Conservation (phyloP, 1,139 yeast species). For the Sugiyamaella grinbergsii region DNA sequence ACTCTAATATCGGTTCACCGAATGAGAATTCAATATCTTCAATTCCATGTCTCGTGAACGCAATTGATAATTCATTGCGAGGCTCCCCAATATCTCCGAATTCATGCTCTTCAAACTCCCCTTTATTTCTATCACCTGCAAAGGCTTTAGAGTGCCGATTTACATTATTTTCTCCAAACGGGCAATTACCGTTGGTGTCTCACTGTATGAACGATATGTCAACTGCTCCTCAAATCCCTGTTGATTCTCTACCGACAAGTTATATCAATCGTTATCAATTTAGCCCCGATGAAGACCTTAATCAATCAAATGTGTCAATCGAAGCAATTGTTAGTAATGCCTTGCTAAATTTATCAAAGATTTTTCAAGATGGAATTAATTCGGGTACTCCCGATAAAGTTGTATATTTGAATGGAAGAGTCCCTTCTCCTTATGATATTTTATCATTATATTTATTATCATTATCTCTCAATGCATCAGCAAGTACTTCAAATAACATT, state of each 20-base stretch:
- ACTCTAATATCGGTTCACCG: neutral
- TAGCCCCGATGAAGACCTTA: neutral
- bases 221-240: constrained; percentile 8
- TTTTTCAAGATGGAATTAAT: constrained; percentile 42
- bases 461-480: constrained; percentile 39
- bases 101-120: constrained; percentile 14
- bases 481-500: constrained; percentile 42
- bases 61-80: constrained; percentile 7
- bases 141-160: constrained; percentile 26
- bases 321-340: constrained; percentile 37
- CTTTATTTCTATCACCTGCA: constrained; percentile 25
- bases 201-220: constrained; percentile 1
- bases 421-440: constrained; percentile 39
- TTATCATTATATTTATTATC: constrained; percentile 39
- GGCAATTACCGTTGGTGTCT: constrained; percentile 27
- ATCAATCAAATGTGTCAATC: constrained; percentile 6
- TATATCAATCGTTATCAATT: constrained; percentile 16
- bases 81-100: constrained; percentile 6
- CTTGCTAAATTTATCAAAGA: constrained; percentile 41
- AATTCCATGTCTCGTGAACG: constrained; percentile 8
- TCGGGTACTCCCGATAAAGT: constrained; percentile 37
- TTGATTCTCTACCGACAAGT: constrained; percentile 15
- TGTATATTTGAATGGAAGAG: constrained; percentile 36
- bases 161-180: constrained; percentile 27
- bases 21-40: neutral